Evolutionary conservation across 129 eudicot genomes (phyloP).

Genomic region (Flaveria robusta): DNA sequence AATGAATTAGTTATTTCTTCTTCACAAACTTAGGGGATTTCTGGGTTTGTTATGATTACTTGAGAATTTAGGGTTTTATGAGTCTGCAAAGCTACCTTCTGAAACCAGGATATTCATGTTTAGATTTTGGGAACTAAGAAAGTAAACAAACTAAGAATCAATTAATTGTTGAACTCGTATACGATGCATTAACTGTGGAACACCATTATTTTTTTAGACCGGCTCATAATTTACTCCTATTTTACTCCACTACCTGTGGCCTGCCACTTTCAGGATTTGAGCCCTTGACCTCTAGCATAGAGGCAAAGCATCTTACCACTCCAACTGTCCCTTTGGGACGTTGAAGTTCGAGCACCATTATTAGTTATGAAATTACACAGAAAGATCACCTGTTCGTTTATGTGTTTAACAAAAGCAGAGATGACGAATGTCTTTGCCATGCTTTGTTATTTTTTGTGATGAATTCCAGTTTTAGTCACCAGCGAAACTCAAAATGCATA

Average conservation of each 20-base stretch:
- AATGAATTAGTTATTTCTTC: neutral
- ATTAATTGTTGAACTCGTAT: neutral
- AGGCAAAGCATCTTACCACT: no score
- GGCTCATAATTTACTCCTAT: no score
- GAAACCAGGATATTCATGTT: slow-evolving; percentile 6
- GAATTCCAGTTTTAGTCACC: slow-evolving; percentile 14
- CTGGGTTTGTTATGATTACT: neutral
- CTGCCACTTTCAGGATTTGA: no score
- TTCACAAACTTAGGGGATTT: neutral
- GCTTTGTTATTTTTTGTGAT: slow-evolving; percentile 1
- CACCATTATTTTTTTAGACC: neutral
- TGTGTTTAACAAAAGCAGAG: neutral
- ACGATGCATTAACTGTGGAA: neutral
- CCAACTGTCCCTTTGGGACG: no score
- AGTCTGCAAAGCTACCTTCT: neutral
- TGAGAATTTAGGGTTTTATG: slow-evolving; percentile 4
- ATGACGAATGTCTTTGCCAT: neutral
- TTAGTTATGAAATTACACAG: neutral
- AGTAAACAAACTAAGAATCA: neutral
- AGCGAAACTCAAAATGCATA: slow-evolving; percentile 33
- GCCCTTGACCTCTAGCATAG: no score
- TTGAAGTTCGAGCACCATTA: neutral
- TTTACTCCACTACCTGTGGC: no score
- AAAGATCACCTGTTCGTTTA: neutral
- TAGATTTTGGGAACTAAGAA: slow-evolving; percentile 1